Base-by-base conservation (phyloP, 768 basidiomycete genomes). In the Mycena vitilis region DNA sequence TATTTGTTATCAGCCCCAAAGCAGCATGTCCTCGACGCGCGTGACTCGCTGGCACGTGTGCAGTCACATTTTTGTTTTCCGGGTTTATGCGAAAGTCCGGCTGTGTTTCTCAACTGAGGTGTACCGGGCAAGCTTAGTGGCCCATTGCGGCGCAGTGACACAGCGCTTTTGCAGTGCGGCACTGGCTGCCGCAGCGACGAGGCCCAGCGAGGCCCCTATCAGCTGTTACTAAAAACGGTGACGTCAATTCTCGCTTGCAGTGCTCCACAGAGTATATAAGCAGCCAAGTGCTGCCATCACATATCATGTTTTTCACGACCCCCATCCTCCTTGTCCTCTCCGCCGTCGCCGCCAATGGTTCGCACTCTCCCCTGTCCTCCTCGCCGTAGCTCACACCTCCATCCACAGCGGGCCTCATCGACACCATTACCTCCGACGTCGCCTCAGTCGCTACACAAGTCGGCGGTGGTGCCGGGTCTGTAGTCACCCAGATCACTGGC, bases 241-340 rank as follows among this genome's bases (percentile, higher is more conserved):
- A 55, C 53, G 36, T 55, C 36, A 18, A 37, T 5, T 5, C 20
- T 5, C 11, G 4, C 37, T 11, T 38, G 36, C n/a, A 37, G 30
- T 3, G 61, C 61, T 63, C 61, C 61, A 63, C 61, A 48, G 48
- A 11, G 30, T 23, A 5, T 23, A 36, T 59, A 59, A 59, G 30
- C 30, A 22, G 38, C 13, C 10, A 38, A 40, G 54, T 37, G 6
- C n/a, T n/a, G 48, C 73, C 13, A 22, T 40, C 42, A 36, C n/a
- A 13, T 18, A 13, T 56, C 67, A 85, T 87, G 87, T 81, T 83
- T 75, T 69, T 79, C 73, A 58, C 63, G 22, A 82, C 81, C 71
- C 56, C 79, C 52, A 52, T 81, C 57, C 40, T 81, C 54, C 73
- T 80, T 67, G 76, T 79, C 53, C 71, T 85, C 73, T 65, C 81